These are phyloP conservation scores for Paramyrothecium sp. DNA, from an alignment of 2,329 filamentous ascomycete genomes.

Conservation along the genomic window DNA sequence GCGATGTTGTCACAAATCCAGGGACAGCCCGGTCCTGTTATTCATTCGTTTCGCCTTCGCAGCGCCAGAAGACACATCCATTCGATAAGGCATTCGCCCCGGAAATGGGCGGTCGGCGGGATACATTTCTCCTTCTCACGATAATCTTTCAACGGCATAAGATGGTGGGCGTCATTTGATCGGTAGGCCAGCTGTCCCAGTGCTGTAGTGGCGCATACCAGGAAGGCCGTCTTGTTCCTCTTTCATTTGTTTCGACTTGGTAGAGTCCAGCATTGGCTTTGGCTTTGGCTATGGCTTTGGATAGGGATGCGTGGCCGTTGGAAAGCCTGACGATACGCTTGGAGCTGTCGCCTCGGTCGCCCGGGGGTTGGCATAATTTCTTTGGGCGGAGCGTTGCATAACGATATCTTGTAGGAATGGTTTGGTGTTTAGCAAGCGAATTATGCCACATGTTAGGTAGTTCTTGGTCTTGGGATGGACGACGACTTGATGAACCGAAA, in stretches of 20 bases:
- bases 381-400: neutral
- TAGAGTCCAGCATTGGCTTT: neutral
- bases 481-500: constrained; percentile 29
- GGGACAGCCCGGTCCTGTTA: no score
- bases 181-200: neutral
- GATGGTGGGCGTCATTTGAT: neutral
- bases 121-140: constrained; percentile 1
- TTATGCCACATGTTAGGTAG: neutral
- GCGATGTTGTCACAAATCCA: neutral
- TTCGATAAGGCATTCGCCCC: neutral
- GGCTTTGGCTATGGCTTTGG: no score
- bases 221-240: neutral
- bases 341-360: neutral
- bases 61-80: neutral
- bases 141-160: neutral
- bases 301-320: neutral
- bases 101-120: neutral
- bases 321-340: neutral
- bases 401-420: constrained; percentile 1
- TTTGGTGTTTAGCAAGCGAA: constrained; percentile 20
- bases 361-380: neutral
- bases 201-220: neutral
- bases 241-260: no score
- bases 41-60: neutral
- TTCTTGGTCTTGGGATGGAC: constrained; percentile 6